Percentiles rank a stretch among this genome's conserved stretches.
Evolutionary conservation across 1,284 basidiomycete species (phyloP).

Genomic region (Trichosporon sp.): DNA sequence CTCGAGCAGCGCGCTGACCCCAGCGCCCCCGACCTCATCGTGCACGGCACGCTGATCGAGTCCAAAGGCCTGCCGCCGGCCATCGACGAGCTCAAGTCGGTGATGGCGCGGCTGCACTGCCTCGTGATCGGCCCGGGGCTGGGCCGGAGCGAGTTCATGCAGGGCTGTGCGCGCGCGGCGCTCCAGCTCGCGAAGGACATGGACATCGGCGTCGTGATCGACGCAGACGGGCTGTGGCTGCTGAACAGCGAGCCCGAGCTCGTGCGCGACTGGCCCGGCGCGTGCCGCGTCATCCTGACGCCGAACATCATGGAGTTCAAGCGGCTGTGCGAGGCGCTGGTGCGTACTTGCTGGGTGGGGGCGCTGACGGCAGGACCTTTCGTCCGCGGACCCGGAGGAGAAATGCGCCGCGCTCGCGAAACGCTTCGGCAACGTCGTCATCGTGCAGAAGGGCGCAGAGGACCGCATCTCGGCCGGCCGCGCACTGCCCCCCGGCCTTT

Average conservation of each 20-base stretch:
- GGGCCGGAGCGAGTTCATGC: constrained; percentile 86
- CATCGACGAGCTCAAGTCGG: constrained; percentile 56
- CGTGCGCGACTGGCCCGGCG: constrained; percentile 59
- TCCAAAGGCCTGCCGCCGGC: constrained; percentile 30
- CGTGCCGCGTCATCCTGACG: constrained; percentile 58
- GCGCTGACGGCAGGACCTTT: constrained; percentile 50
- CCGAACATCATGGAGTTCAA: constrained; percentile 95
- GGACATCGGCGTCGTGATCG: constrained; percentile 84
- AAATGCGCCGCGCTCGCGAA: constrained; percentile 63
- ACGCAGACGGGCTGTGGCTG: constrained; percentile 68
- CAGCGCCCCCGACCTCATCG: constrained; percentile 74
- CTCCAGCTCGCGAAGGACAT: constrained; percentile 54
- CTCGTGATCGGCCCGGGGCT: constrained; percentile 90
- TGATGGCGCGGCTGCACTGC: constrained; percentile 82
- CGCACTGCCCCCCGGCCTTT: constrained; percentile 25
- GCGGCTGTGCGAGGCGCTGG: constrained; percentile 69
- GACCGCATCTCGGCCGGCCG: constrained; percentile 55
- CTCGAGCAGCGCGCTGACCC: constrained; percentile 1
- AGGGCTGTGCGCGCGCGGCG: constrained; percentile 57
- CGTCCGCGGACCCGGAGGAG: constrained; percentile 51
- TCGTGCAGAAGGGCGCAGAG: constrained; percentile 80
- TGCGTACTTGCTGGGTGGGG: constrained; percentile 43
- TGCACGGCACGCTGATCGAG: constrained; percentile 74
- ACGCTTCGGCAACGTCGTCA: constrained; percentile 75
- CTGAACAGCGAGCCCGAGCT: constrained; percentile 58